Base-by-base conservation (phyloP, 345 rosid species). In the Eucalyptus victrix region DNA sequence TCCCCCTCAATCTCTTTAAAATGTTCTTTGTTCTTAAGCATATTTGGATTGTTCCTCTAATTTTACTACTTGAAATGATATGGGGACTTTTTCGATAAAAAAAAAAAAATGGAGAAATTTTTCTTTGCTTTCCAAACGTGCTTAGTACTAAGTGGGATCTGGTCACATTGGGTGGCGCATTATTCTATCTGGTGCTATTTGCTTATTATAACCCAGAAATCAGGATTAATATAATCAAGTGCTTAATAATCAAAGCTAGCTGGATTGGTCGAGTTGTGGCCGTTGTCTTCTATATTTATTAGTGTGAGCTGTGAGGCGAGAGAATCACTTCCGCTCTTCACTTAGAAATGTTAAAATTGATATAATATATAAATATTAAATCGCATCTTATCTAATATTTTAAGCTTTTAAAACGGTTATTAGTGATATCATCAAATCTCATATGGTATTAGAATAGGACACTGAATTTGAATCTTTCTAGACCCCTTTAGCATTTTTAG, bases 21-120 rank as follows among this genome's bases (percentile, higher is more conserved):
- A 53, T 53, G 5, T 19, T 19, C 24, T 19, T 53, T 53, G 56
- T 19, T 53, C 2, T 53, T 3, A 53, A 19, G 23, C 10, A 7
- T 1, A 7, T 53, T 53, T 8, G 24, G 24, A 0, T 53, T 53
- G 24, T 19, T 53, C 10, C 24, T 53, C 56, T 53, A 53, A 53
- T 53, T 53, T 53, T 53, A 53, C 10, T 19, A 53, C 10, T 53
- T 53, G 10, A 53, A 53, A 53, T 53, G 56, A 18, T 1, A 19
- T 0, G 10, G 2, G 10, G 24, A 19, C 2, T 19, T 19, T 53
- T 53, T 3, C 1, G 0, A 1, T 3, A 6, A 7, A 53, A 19
- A 53, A 17, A 50, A 51, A 3, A 50, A 2, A 51, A 17, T 5
- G 2, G 1, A 53, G 24, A 19, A 19, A 19, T 9, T 56, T n/a